Evolutionary conservation across 31 red algal species (phyloP).

Genomic region (Odonthalia washingtoniensis): DNA sequence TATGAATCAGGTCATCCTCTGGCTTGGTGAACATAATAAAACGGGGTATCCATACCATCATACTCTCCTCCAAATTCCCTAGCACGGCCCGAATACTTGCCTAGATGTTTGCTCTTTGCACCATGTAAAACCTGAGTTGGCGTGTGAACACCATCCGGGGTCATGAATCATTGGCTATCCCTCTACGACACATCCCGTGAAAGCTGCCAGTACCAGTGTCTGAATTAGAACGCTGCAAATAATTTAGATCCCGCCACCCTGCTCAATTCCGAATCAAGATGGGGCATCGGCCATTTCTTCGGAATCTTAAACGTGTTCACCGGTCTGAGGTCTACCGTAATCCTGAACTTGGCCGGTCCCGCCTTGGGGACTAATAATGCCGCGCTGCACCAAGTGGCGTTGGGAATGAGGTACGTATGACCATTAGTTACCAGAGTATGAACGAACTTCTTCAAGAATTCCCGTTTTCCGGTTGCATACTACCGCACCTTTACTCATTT

Average conservation of each 20-base stretch:
- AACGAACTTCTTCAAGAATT: no score
- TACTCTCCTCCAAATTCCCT: background rate
- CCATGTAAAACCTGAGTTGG: slow-evolving; percentile 25
- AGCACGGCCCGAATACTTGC: background rate
- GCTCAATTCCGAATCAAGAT: background rate
- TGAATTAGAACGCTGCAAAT: slow-evolving; percentile 12
- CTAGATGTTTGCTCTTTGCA: slow-evolving; percentile 35
- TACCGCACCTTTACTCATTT: no score
- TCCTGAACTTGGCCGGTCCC: slow-evolving; percentile 22
- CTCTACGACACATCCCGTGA: background rate
- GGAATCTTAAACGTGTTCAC: background rate
- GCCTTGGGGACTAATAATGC: slow-evolving; percentile 23
- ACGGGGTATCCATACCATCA: background rate
- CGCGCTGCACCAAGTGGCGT: slow-evolving; percentile 1
- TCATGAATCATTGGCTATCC: slow-evolving; percentile 37
- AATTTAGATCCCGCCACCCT: background rate
- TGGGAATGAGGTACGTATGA: no score
- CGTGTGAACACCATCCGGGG: slow-evolving; percentile 10
- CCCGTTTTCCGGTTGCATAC: no score
- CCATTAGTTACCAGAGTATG: no score
- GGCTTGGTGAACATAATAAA: background rate
- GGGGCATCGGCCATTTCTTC: background rate
- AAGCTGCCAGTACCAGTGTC: slow-evolving; percentile 40
- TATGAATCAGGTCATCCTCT: background rate
- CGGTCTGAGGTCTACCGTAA: slow-evolving; percentile 35